Percentiles rank a stretch among this genome's conserved stretches.
Evolutionary conservation across 805 yeast species (phyloP).

Genomic region (Candida incommunis): DNA sequence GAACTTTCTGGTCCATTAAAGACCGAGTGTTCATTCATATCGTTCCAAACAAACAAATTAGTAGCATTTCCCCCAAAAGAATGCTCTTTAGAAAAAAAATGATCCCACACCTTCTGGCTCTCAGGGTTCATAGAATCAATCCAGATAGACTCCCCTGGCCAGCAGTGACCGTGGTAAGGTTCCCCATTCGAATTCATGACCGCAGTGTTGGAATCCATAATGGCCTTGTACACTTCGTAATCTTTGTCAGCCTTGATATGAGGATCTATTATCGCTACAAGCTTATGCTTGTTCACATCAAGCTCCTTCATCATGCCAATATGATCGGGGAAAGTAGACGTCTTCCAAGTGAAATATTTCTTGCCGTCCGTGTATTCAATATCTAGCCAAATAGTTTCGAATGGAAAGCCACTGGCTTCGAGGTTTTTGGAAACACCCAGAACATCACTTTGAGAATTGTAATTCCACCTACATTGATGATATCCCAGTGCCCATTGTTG

Average conservation of each 20-base stretch:
- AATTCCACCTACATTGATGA: constrained; percentile 97
- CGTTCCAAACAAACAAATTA: constrained; percentile 86
- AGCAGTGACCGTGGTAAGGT: constrained; percentile 73
- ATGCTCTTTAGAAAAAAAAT: constrained; percentile 32
- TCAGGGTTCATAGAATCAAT: constrained; percentile 66
- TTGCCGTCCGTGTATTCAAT: constrained; percentile 79
- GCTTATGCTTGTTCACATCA: constrained; percentile 59
- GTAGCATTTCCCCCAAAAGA: constrained; percentile 34
- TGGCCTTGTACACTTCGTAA: constrained; percentile 46
- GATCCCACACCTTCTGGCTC: constrained; percentile 48
- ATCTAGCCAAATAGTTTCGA: constrained; percentile 90
- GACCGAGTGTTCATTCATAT: constrained; percentile 95
- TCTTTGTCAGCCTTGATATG: constrained; percentile 52
- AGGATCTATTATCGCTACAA: constrained; percentile 83
- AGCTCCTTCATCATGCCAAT: constrained; percentile 48
- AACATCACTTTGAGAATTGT: constrained; percentile 78
- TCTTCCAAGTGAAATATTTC: constrained; percentile 87
- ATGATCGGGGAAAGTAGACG: constrained; percentile 60
- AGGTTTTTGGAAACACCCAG: constrained; percentile 52
- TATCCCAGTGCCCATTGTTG: constrained; percentile 70
- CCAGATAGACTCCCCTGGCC: constrained; percentile 98
- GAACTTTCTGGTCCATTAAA: constrained; percentile 92
- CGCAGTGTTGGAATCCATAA: constrained; percentile 30
- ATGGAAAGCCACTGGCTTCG: constrained; percentile 66
- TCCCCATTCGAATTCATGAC: constrained; percentile 32